Evolutionary conservation across 345 rosid genomes (phyloP).

Genomic region (Ceriops decandra): DNA sequence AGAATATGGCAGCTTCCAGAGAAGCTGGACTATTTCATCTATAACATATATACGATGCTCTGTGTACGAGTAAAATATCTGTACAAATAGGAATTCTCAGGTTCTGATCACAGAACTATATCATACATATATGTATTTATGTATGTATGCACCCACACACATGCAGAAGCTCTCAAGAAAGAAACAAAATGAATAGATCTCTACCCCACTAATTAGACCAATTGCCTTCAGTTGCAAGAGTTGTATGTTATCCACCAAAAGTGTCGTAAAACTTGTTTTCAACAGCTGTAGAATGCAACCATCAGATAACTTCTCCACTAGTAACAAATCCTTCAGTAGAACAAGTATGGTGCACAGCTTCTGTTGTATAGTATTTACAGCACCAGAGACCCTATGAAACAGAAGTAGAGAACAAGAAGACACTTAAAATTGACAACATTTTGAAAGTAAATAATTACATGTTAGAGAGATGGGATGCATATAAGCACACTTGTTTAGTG

Average conservation of each 20-base stretch:
- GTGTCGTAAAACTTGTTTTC: slow-evolving; percentile 78
- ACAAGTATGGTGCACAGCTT: slow-evolving; percentile 91
- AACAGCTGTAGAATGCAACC: slow-evolving; percentile 91
- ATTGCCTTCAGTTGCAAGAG: slow-evolving; percentile 95
- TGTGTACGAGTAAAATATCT: slow-evolving; percentile 82
- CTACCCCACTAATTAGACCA: slow-evolving; percentile 80
- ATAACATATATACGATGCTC: slow-evolving; percentile 83
- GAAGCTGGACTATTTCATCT: slow-evolving; percentile 82
- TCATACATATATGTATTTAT: not conserved
- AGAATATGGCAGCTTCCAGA: slow-evolving; percentile 84
- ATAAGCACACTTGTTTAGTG: slow-evolving; percentile 66
- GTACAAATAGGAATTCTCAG: slow-evolving; percentile 25
- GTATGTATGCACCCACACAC: not conserved
- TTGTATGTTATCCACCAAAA: slow-evolving; percentile 94
- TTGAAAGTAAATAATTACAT: slow-evolving; percentile 11
- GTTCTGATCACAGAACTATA: slow-evolving; percentile 4
- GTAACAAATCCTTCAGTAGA: slow-evolving; percentile 79
- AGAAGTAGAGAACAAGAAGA: slow-evolving; percentile 26
- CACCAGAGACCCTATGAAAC: slow-evolving; percentile 76
- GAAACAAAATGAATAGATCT: slow-evolving; percentile 18
- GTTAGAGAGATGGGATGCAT: slow-evolving; percentile 14
- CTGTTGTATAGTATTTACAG: slow-evolving; percentile 72
- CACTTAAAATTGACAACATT: slow-evolving; percentile 5
- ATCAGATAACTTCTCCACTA: slow-evolving; percentile 90
- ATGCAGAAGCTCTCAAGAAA: not conserved